Evolutionary conservation across 768 basidiomycete genomes (phyloP).

Genomic region (Tulasnella sp.): DNA sequence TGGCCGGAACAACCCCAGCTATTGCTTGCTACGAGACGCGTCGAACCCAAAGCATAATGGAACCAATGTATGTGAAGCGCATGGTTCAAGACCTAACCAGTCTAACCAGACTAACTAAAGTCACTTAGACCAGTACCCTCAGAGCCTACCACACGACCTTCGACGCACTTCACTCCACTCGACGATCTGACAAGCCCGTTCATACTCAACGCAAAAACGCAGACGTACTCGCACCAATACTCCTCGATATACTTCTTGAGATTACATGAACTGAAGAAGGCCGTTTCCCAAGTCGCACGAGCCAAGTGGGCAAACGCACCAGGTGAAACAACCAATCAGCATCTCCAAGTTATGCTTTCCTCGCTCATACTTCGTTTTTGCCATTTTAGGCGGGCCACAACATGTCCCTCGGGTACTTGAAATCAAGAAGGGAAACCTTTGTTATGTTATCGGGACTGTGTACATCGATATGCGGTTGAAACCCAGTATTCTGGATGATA

Average conservation of each 20-base stretch:
- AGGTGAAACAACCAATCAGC: slow-evolving; percentile 28
- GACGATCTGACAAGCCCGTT: slow-evolving; percentile 30
- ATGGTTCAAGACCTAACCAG: not conserved
- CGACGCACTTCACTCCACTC: slow-evolving; percentile 5
- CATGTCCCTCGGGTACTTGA: slow-evolving; percentile 80
- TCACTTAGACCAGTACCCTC: slow-evolving; percentile 10
- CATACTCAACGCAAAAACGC: slow-evolving; percentile 37
- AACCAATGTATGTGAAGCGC: not conserved
- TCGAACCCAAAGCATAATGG: not conserved
- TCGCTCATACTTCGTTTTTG: not conserved
- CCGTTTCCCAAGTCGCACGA: slow-evolving; percentile 44
- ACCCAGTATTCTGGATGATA: slow-evolving; percentile 93
- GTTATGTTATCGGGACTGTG: slow-evolving; percentile 88
- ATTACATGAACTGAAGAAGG: slow-evolving; percentile 42
- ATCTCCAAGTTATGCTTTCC: not conserved
- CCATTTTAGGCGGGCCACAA: slow-evolving; percentile 50
- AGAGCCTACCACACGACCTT: not conserved
- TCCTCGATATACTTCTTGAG: slow-evolving; percentile 65
- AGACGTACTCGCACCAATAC: slow-evolving; percentile 60
- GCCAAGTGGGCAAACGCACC: slow-evolving; percentile 44
- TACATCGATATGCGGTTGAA: slow-evolving; percentile 99
- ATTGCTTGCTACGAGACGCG: not conserved
- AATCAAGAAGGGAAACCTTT: slow-evolving; percentile 72
- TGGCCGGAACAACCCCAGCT: not conserved
- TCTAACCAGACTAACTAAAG: not conserved